phyloP scores from a whole-genome alignment of 225 moss, liverwort and hornwort species.

The Anthoceros angustus region DNA sequence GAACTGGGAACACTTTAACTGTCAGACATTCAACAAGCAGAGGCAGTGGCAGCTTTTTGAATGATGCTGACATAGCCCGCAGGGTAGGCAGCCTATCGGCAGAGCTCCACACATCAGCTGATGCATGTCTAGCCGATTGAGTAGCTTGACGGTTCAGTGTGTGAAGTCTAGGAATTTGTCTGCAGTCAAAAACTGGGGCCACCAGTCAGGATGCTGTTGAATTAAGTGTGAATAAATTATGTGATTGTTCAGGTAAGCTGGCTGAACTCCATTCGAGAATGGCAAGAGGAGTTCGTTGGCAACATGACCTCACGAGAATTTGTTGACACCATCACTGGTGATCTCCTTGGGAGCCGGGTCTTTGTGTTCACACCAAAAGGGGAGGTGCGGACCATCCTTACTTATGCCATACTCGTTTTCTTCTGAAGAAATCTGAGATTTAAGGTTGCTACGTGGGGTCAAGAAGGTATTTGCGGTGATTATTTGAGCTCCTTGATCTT shows the following conservation, averaged over 20 bases:
- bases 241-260: conserved; percentile 68
- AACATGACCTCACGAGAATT: conserved; percentile 99
- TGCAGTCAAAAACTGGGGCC: no score
- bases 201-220: no score
- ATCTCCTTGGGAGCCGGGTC: conserved; percentile 89
- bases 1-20: conserved; percentile 20
- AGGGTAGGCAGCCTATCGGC: conserved; percentile 36
- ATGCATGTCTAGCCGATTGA: neutral
- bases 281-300: conserved; percentile 99
- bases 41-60: conserved; percentile 45
- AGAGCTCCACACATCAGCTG: neutral
- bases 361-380: conserved; percentile 98
- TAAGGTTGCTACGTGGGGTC: neutral
- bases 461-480: neutral
- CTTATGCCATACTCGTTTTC: neutral
- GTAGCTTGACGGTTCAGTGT: no score
- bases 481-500: neutral
- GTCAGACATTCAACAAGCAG: conserved; percentile 16
- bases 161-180: no score
- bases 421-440: neutral
- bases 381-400: conserved; percentile 34
- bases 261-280: conserved; percentile 97
- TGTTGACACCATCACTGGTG: conserved; percentile 95
- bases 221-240: no score
- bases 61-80: conserved; percentile 91